Evolutionary conservation across 768 basidiomycete genomes (phyloP), one percentile per base, ranked within the genome.

Genomic region (Cystobasidium tubakii): DNA sequence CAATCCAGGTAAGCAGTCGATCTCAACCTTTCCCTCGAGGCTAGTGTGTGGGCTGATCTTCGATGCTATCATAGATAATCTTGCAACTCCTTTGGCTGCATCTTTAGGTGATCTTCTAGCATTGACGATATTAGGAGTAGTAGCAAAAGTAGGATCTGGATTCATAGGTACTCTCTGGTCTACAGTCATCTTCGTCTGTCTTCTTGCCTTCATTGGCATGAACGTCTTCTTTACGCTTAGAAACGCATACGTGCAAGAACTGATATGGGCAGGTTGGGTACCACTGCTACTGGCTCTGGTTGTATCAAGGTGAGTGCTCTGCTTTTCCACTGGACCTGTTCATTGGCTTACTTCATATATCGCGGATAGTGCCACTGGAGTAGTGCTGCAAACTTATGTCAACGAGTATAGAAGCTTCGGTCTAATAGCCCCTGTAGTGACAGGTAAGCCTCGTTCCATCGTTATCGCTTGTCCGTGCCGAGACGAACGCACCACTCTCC

Each of bases 81-180:
- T 98, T 76, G 90, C 94, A 0, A 91, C 96, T 0, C 93, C 96
- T 0, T 85, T 98, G 10, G 96, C 96, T 0, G 87, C 92, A 1
- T 92, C 91, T 77, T 85, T 98, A 1, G 95, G 96, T 3, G 96
- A 98, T 79, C 85, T 99, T 39, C 85, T 98, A 63, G 95, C 95
- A 0, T 86, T 99, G 62, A 85, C 87, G 73, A 87, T 97, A 69
- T 83, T 98, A 31, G 90, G 89, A n/a, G 72, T 82, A 19, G 74
- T 84, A 23, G 81, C 81, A 33, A 60, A 67, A 27, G 69, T 44
- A 34, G 50, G 66, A 23, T 66, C 60, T 31, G 44, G 1, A 19
- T 25, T 62, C 23, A 54, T 64, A 34, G 75, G 74, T 34, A 72
- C 69, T 12, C n/a, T 83, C 21, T 84, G 88, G n/a, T 88, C 90